Evolutionary conservation across 441 rosid genomes (phyloP).

Genomic region (Monsonia emarginata): DNA sequence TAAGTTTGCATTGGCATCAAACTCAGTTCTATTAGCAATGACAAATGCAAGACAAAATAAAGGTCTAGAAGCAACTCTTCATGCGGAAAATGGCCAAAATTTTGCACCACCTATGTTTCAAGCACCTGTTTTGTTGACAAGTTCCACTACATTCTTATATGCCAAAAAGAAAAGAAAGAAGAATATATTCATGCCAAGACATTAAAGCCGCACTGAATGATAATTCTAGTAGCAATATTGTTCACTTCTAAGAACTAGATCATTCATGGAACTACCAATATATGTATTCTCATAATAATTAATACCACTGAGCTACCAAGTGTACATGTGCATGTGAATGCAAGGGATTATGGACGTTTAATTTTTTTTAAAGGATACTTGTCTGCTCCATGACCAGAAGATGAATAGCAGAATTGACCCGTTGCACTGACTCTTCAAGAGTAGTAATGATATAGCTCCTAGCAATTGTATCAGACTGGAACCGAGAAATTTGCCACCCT

Average conservation of each 20-base stretch:
- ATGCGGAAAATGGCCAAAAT: neutral
- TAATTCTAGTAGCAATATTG: neutral
- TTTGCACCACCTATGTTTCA: neutral
- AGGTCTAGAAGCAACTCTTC: conserved; percentile 8
- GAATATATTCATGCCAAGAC: neutral
- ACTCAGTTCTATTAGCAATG: conserved; percentile 9
- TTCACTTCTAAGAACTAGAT: neutral
- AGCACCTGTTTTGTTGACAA: neutral
- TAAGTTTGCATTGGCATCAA: conserved; percentile 32
- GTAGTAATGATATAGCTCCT: conserved; percentile 83
- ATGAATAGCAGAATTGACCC: conserved; percentile 72
- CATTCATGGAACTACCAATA: neutral
- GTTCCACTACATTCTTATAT: neutral
- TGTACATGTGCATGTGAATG: neutral
- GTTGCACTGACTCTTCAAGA: conserved; percentile 80
- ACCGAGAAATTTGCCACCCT: conserved; percentile 81
- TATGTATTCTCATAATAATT: neutral
- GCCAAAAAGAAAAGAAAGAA: neutral
- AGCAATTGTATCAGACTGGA: conserved; percentile 84
- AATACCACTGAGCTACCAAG: neutral
- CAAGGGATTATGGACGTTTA: neutral
- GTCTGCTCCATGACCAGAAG: conserved; percentile 73
- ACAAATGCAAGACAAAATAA: conserved; percentile 2
- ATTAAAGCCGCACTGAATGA: neutral
- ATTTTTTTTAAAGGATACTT: conserved; percentile 57